These are phyloP conservation scores for Sordariomycetes sp. DNA, from an alignment of 2,329 filamentous ascomycete genomes.

Conservation along the genomic window DNA sequence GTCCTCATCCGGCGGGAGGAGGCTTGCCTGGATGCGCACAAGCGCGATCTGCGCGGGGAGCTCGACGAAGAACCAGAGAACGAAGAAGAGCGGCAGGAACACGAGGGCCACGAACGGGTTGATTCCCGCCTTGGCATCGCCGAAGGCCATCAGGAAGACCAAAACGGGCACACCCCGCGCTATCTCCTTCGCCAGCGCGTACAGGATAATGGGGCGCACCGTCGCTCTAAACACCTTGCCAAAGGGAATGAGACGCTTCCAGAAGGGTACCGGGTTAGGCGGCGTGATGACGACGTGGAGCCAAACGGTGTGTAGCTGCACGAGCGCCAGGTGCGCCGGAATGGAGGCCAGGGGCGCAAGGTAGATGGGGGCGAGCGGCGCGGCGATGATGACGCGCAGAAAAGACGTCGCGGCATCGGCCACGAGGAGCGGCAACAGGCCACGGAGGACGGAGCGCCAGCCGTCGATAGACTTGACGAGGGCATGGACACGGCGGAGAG, in stretches of 20 bases:
- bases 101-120: slow-evolving; percentile 15
- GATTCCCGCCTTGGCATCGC: slow-evolving; percentile 14
- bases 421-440: slow-evolving; percentile 41
- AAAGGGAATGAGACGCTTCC: slow-evolving; percentile 57
- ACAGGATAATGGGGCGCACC: slow-evolving; percentile 52
- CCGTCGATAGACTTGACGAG: slow-evolving; percentile 54
- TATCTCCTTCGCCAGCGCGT: slow-evolving; percentile 48
- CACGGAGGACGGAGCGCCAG: slow-evolving; percentile 58
- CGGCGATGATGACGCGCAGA: slow-evolving; percentile 42
- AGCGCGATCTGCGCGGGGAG: slow-evolving; percentile 43
- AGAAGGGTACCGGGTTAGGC: slow-evolving; percentile 53
- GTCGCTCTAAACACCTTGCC: slow-evolving; percentile 56
- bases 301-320: slow-evolving; percentile 67
- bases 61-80: slow-evolving; percentile 23
- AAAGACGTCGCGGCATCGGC: slow-evolving; percentile 26
- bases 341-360: slow-evolving; percentile 37
- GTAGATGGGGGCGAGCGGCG: slow-evolving; percentile 44
- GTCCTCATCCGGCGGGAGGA: slow-evolving; percentile 72
- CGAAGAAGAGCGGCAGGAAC: slow-evolving; percentile 16
- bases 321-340: slow-evolving; percentile 47
- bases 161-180: slow-evolving; percentile 32
- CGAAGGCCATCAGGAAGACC: background rate
- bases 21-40: slow-evolving; percentile 74
- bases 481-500: slow-evolving; percentile 37
- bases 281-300: slow-evolving; percentile 76